Evolutionary conservation across 2,329 filamentous ascomycete species (phyloP).

Genomic region (Phaeosphaeria sp.): DNA sequence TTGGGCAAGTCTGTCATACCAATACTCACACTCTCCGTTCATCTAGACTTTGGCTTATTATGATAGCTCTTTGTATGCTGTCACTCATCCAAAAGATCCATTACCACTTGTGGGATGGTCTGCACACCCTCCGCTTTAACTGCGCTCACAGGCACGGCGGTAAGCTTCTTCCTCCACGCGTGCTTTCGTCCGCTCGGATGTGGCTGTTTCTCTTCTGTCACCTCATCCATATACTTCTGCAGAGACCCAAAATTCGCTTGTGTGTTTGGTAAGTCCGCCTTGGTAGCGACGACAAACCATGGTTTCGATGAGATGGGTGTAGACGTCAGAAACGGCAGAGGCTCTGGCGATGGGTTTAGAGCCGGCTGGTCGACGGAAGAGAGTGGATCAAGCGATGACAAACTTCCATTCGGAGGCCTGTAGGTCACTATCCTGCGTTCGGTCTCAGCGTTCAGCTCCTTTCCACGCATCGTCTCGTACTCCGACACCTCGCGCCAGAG

Average conservation of each 20-base stretch:
- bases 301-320: conserved; percentile 90
- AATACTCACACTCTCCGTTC: too few relatives aligned
- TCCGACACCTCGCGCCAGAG: conserved; percentile 91
- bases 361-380: conserved; percentile 30
- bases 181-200: conserved; percentile 76
- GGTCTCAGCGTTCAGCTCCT: conserved; percentile 70
- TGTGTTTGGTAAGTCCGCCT: conserved; percentile 82
- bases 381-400: conserved; percentile 18
- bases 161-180: conserved; percentile 64
- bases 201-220: conserved; percentile 66
- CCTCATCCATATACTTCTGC: conserved; percentile 70
- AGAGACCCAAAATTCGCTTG: conserved; percentile 76
- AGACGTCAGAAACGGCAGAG: conserved; percentile 57
- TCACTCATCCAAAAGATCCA: conserved; percentile 64
- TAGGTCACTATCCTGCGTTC: conserved; percentile 67
- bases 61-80: not conserved
- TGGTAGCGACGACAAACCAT: conserved; percentile 95
- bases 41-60: not conserved
- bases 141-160: conserved; percentile 85
- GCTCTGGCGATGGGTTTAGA: conserved; percentile 31
- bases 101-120: conserved; percentile 73
- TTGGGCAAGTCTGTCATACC: not conserved
- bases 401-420: conserved; percentile 32
- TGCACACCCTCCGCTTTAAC: conserved; percentile 86
- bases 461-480: conserved; percentile 82